Conservation (phyloP, 1,284 basidiomycete species). For the Trichosporon asahii region DNA sequence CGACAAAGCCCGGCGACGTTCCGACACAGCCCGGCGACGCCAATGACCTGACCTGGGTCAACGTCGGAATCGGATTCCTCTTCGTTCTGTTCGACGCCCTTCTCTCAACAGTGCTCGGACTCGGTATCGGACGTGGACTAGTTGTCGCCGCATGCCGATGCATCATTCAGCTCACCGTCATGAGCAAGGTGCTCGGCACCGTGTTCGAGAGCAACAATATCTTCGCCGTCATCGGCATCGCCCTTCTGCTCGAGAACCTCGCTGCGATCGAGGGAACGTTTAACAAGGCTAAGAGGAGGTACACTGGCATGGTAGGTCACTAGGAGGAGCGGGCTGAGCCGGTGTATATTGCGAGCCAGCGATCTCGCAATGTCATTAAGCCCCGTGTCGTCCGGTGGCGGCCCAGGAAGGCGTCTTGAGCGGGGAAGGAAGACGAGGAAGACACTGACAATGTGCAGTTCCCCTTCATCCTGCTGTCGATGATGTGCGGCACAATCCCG, state of each 20-base stretch:
- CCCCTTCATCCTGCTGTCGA: slow-evolving; percentile 62
- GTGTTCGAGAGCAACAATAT: slow-evolving; percentile 71
- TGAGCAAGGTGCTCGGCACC: slow-evolving; percentile 65
- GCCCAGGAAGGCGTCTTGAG: too few species aligned
- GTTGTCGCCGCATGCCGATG: slow-evolving; percentile 69
- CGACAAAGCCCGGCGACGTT: background rate
- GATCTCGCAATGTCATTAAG: too few species aligned
- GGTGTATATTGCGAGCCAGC: too few species aligned
- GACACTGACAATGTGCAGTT: slow-evolving; percentile 57
- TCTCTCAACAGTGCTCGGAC: slow-evolving; percentile 62
- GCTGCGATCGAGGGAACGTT: slow-evolving; percentile 60
- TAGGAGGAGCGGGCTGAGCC: too few species aligned
- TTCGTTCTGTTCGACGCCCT: slow-evolving; percentile 60
- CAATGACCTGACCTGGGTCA: slow-evolving; percentile 59
- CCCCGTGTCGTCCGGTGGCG: too few species aligned
- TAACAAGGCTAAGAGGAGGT: slow-evolving; percentile 73
- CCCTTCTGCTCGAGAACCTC: slow-evolving; percentile 68
- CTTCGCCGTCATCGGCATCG: slow-evolving; percentile 69
- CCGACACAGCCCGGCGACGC: slow-evolving; percentile 17
- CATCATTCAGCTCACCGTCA: slow-evolving; percentile 68
- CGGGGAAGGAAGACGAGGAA: background rate
- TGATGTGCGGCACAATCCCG: slow-evolving; percentile 72
- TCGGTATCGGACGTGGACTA: slow-evolving; percentile 67
- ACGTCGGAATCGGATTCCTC: slow-evolving; percentile 67
- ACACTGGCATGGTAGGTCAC: slow-evolving; percentile 63